These are phyloP conservation scores for Mycena alexandri DNA, from an alignment of 768 basidiomycete genomes.

Conservation along the genomic window DNA sequence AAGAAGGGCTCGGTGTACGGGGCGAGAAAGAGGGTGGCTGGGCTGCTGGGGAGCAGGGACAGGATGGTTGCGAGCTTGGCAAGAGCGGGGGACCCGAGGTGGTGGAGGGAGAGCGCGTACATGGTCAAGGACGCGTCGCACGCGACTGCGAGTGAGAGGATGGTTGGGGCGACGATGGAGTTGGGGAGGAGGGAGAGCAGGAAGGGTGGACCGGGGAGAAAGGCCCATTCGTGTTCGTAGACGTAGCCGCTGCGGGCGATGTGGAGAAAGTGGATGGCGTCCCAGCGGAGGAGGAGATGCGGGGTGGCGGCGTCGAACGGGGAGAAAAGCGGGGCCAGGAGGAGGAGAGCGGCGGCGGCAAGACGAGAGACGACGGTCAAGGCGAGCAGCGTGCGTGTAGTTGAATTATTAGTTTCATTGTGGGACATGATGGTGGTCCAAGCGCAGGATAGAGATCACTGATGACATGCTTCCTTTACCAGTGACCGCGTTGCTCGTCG, in stretches of 20 bases:
- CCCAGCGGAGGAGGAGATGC: slow-evolving; percentile 80
- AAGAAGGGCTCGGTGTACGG: slow-evolving; percentile 91
- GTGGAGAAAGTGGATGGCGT: slow-evolving; percentile 82
- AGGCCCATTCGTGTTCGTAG: slow-evolving; percentile 91
- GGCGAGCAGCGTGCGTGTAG: slow-evolving; percentile 21
- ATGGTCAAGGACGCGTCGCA: slow-evolving; percentile 61
- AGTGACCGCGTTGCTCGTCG: slow-evolving; percentile 66
- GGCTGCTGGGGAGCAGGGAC: slow-evolving; percentile 86
- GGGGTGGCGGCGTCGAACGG: slow-evolving; percentile 46
- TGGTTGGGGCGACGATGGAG: slow-evolving; percentile 52
- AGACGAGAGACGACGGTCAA: slow-evolving; percentile 39
- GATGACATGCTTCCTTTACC: slow-evolving; percentile 28
- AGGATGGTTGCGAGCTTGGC: slow-evolving; percentile 74
- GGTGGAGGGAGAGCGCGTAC: slow-evolving; percentile 69
- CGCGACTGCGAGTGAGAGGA: slow-evolving; percentile 50
- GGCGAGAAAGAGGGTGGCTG: slow-evolving; percentile 76
- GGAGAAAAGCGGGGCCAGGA: slow-evolving; percentile 25
- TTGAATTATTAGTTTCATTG: no score
- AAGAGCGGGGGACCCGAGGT: slow-evolving; percentile 66
- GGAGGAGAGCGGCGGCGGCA: slow-evolving; percentile 22
- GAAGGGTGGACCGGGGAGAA: slow-evolving; percentile 77
- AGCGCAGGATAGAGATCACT: no score
- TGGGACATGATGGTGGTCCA: no score
- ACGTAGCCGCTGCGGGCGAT: slow-evolving; percentile 69
- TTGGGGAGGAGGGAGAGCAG: slow-evolving; percentile 48